Conservation (phyloP, 2,329 filamentous ascomycete species). For the Neonectria faginata region DNA sequence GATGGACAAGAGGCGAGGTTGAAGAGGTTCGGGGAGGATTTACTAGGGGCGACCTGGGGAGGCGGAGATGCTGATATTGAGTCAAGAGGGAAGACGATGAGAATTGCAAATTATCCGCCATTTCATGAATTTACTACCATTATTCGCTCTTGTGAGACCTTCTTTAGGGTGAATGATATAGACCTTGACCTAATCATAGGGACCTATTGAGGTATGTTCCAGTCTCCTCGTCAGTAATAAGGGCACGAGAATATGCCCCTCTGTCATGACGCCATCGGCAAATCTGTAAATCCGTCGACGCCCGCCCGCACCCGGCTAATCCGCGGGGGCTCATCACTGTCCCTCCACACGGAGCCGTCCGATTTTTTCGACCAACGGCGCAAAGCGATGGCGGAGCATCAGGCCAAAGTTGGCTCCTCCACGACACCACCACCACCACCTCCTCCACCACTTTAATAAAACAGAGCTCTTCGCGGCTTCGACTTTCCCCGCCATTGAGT, state of each 20-base stretch:
- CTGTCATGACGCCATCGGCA: slow-evolving; percentile 42
- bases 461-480: slow-evolving; percentile 17
- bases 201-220: too few relatives aligned
- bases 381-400: slow-evolving; percentile 46
- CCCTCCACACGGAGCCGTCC: slow-evolving; percentile 30
- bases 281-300: slow-evolving; percentile 34
- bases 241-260: not conserved
- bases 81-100: slow-evolving; percentile 14
- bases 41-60: not conserved
- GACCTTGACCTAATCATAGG: too few relatives aligned
- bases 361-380: slow-evolving; percentile 44
- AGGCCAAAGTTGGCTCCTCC: slow-evolving; percentile 39
- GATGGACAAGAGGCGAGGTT: slow-evolving; percentile 3
- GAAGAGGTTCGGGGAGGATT: not conserved
- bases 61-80: slow-evolving; percentile 10
- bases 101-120: slow-evolving; percentile 1
- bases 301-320: slow-evolving; percentile 35
- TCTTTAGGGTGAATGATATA: too few relatives aligned
- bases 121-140: not conserved
- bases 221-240: not conserved
- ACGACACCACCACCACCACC: slow-evolving; percentile 14
- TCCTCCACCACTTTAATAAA: not conserved
- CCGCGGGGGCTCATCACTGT: slow-evolving; percentile 21
- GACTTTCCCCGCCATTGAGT: slow-evolving; percentile 35
- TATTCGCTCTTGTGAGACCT: too few relatives aligned